Evolutionary conservation across 1,139 yeast species (phyloP), one percentile per base, ranked within the genome.

Genomic region (Eremothecium gossypii): DNA sequence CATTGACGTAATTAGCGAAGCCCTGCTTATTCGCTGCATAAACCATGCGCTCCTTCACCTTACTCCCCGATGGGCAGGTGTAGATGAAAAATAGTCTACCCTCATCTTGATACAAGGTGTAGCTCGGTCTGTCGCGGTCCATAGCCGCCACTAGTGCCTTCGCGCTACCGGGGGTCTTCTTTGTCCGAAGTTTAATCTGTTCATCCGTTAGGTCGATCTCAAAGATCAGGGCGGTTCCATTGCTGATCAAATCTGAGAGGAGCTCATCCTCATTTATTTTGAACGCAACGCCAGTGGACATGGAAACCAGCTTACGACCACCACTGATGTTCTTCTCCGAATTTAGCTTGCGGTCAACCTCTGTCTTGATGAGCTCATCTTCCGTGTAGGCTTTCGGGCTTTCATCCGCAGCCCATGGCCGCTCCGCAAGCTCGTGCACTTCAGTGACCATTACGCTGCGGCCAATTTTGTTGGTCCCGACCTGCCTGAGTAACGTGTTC

Each of bases 41-140:
- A 38, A 89, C 63, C 97, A 91, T 91, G 52, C 97, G 74, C 43
- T 87, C 94, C 61, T 82, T 83, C 38, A 91, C 93, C 60, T 80
- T 80, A 26, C 96, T 83, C 1, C 91, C 87, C 0, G 93, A 77
- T 2, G 98, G 97, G 61, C 96, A 89, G 6, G 91, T 74, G 58
- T 86, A 86, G 32, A 89, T 76, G 60, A 91, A 86, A 29, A 54
- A 60, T 38, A 55, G 49, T 27, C 53, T 54, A 2, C 46, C 53
- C 3, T 52, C 44, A 8, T 17, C 34, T n/a, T 38, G 27, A 57
- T 72, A 76, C 17, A 89, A 54, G 29, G 79, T 76, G 58, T 79
- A 89, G 44, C 76, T 77, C n/a, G 80, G 79, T 37, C 58, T 63
- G 2, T 58, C 64, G 1, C 53, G 67, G 65, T 58, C 58, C 34